phyloP scores from a whole-genome alignment of 257 asterid species.

The Echium plantagineum region DNA sequence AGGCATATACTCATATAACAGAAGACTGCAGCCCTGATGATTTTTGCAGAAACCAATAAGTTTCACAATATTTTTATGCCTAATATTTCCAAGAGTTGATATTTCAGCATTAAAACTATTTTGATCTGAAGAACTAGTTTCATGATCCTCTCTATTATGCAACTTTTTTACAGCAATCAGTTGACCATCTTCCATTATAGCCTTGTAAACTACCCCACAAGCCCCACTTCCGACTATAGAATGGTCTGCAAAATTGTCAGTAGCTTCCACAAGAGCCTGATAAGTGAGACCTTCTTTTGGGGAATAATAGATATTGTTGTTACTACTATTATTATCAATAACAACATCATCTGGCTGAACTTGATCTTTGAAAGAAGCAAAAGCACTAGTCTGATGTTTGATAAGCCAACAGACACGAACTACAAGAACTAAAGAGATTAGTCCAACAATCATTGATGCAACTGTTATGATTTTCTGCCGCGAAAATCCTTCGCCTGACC shows the following conservation, averaged over 20 bases:
- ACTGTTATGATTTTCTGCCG: constrained; percentile 46
- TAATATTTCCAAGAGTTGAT: constrained; percentile 66
- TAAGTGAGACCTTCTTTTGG: constrained; percentile 62
- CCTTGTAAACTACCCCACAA: constrained; percentile 80
- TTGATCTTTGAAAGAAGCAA: constrained; percentile 36
- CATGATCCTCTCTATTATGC: constrained; percentile 50
- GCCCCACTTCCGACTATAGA: constrained; percentile 68
- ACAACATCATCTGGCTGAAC: constrained; percentile 31
- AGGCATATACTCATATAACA: constrained; percentile 66
- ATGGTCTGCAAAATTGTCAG: constrained; percentile 50
- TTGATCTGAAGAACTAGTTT: constrained; percentile 26
- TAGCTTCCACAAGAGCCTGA: constrained; percentile 69
- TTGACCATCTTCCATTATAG: constrained; percentile 51
- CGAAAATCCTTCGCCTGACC: constrained; percentile 34
- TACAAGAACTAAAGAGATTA: constrained; percentile 39
- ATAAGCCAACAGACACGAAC: constrained; percentile 46
- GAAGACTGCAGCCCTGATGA: constrained; percentile 65
- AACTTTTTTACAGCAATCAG: constrained; percentile 66
- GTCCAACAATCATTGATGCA: constrained; percentile 44
- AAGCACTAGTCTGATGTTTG: constrained; percentile 21
- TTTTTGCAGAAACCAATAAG: constrained; percentile 52
- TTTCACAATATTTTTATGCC: constrained; percentile 76
- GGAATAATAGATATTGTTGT: constrained; percentile 37
- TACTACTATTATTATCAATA: neutral
- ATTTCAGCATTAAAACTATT: constrained; percentile 81